phyloP scores from a whole-genome alignment of 116 monocot genomes.

The Zostera marina region DNA sequence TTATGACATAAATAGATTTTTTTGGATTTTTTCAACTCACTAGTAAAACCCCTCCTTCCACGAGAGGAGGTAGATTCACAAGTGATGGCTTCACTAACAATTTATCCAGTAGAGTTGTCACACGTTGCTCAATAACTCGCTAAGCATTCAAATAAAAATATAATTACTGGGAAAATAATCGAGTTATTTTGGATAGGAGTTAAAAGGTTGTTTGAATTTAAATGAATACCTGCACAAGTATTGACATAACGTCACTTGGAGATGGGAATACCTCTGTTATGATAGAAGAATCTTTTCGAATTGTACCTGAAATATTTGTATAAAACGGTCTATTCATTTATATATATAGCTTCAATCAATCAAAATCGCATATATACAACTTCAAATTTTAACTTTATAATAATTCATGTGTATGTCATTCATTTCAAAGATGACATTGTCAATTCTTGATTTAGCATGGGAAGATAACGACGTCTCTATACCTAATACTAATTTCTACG shows the following conservation, averaged over 20 bases:
- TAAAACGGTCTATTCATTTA: too few relatives aligned
- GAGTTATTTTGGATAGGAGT: neutral
- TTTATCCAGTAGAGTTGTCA: constrained; percentile 78
- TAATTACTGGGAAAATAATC: neutral
- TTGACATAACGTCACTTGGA: constrained; percentile 97
- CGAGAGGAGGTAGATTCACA: constrained; percentile 70
- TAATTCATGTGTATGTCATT: too few relatives aligned
- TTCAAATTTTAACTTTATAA: too few relatives aligned
- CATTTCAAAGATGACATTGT: too few relatives aligned
- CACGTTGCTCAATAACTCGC: constrained; percentile 92
- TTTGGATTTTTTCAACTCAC: constrained; percentile 25
- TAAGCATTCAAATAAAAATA: constrained; percentile 8
- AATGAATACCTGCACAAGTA: constrained; percentile 78
- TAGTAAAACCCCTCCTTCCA: constrained; percentile 62
- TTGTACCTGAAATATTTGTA: constrained; percentile 48
- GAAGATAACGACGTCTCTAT: too few relatives aligned
- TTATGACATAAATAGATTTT: neutral
- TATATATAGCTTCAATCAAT: too few relatives aligned
- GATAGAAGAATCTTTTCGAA: constrained; percentile 74
- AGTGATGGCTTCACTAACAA: constrained; percentile 86
- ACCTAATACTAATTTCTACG: too few relatives aligned
- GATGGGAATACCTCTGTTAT: constrained; percentile 94
- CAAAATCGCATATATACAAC: too few relatives aligned
- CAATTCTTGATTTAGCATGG: too few relatives aligned
- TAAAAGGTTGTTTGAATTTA: neutral